Evolutionary conservation across 208 protist species (phyloP), one percentile per base, ranked within the genome.

Genomic region (Trypanosoma cruzi): DNA sequence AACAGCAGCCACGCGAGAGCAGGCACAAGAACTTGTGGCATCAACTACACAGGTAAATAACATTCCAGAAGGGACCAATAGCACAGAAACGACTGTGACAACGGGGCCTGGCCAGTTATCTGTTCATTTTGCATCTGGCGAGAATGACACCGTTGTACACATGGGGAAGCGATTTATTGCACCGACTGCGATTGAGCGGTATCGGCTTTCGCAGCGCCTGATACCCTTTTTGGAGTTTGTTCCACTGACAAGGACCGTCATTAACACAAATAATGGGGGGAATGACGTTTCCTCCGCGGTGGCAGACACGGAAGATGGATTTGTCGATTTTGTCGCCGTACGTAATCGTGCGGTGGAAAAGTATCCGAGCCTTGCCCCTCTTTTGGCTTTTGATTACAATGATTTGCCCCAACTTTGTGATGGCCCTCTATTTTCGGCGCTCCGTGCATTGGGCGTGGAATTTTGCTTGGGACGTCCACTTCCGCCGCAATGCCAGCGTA

Each of bases 151-250:
- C 0, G 54, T 75, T 57, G 24, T 75, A 20, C 70, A 75, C 36
- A 65, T 67, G 59, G 71, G 64, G 34, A 63, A 62, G 46, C 63
- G 71, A 11, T 66, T 77, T 64, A 55, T 77, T 37, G 71, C 64
- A 1, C 71, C 71, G 13, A 31, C 64, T 52, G 53, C 64, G 26
- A 67, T 77, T 56, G 71, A 71, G 28, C 63, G 64, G 4, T 77
- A 71, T 48, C 59, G 63, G 59, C 50, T 71, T 31, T 50, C 64
- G 18, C 71, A 71, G 52, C 29, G 50, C 49, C 44, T 71, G 29
- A 8, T 49, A 7, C 71, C 64, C 2, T 29, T 77, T 36, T 32
- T 77, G 34, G 64, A 71, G 1, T 77, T 70, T 42, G 62, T 77
- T 67, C 57, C 56, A 56, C 24, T 44, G 22, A 50, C 46, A 31